A percentile compares a stretch with the other conserved stretches of the same genome.
Conservation (phyloP, 139 green algal species). For the Chlorella vulgaris region DNA sequence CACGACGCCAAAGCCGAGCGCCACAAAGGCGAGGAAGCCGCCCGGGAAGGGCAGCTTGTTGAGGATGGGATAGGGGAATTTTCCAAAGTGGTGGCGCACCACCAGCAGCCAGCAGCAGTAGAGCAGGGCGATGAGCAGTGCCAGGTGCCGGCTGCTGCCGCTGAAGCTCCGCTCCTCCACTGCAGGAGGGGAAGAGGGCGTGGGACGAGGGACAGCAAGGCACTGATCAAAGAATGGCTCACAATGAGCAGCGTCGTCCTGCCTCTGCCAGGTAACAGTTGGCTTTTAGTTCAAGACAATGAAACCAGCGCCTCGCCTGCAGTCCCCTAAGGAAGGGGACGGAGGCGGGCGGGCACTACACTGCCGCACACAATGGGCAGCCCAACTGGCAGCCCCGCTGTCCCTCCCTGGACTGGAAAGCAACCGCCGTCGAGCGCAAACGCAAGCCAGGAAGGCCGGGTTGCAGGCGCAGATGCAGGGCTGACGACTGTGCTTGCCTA, state of each 20-base stretch:
- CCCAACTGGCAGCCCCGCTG: too few species aligned
- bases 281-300: too few species aligned
- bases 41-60: constrained; percentile 61
- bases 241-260: too few species aligned
- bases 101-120: constrained; percentile 52
- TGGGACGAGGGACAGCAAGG: background rate
- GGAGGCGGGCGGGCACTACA: too few species aligned
- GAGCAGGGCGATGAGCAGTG: constrained; percentile 35
- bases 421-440: background rate
- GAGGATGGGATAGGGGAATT: constrained; percentile 75
- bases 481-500: background rate
- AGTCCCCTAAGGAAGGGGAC: too few species aligned
- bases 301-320: too few species aligned
- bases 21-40: constrained; percentile 39
- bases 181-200: background rate
- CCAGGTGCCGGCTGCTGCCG: constrained; percentile 37
- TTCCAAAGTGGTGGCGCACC: constrained; percentile 44
- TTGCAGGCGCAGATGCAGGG: background rate
- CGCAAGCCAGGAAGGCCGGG: background rate
- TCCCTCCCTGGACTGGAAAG: too few species aligned
- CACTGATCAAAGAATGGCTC: background rate
- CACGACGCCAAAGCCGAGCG: constrained; percentile 28
- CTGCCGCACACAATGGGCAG: too few species aligned
- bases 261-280: background rate
- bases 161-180: constrained; percentile 48